Conservation (phyloP, 78 protist genomes). For the Isochrysis galbana region DNA sequence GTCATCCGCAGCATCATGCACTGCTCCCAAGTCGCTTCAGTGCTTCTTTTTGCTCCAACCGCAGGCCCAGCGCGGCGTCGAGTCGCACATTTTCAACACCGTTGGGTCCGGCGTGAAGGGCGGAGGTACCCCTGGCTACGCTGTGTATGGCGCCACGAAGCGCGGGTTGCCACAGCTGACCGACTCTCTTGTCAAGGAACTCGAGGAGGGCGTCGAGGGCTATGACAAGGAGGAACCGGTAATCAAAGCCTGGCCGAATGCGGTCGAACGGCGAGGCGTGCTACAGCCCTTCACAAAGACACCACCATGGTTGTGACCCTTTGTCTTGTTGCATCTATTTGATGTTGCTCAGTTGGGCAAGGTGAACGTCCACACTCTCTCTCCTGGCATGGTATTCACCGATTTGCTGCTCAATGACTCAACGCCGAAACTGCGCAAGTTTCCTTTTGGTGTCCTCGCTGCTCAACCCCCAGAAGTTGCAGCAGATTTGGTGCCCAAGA, state of each 20-base stretch:
- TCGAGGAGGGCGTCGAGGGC: conserved; percentile 40
- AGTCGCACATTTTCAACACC: conserved; percentile 45
- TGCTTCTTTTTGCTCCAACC: no score
- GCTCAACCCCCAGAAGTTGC: conserved; percentile 42
- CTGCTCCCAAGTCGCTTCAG: no score
- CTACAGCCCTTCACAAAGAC: no score
- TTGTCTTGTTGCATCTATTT: no score
- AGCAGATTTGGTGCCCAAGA: conserved; percentile 42
- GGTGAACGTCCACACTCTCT: conserved; percentile 40
- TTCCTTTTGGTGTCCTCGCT: conserved; percentile 52
- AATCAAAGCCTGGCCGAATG: no score
- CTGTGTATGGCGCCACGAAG: conserved; percentile 48
- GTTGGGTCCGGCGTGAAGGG: conserved; percentile 54
- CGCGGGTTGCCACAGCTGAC: conserved; percentile 58
- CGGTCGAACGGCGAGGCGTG: no score
- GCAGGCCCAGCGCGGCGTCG: conserved; percentile 6
- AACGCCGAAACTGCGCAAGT: conserved; percentile 52
- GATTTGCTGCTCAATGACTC: conserved; percentile 49
- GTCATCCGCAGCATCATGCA: no score
- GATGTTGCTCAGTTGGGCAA: no score
- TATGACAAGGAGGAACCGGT: not conserved
- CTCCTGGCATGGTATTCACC: conserved; percentile 54
- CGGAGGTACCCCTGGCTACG: conserved; percentile 54
- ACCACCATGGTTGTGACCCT: no score
- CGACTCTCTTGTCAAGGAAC: conserved; percentile 39